Base-by-base conservation (phyloP, 2,329 filamentous ascomycete genomes). In the Aureobasidium zeae region DNA sequence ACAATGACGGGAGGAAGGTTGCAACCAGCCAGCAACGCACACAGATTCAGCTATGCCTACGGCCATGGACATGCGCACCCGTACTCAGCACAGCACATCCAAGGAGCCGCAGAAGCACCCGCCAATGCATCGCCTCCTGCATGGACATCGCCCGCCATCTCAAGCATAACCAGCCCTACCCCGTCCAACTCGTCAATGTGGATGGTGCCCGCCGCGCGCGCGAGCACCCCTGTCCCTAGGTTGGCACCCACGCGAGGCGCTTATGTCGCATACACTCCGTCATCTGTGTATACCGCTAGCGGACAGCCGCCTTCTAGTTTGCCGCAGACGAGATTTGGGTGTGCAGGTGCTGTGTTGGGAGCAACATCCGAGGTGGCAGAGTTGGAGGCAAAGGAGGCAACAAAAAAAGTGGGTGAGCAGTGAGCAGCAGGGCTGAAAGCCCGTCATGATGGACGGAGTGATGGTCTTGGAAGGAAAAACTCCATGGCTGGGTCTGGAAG, bases 221-320 rank as follows among this genome's bases (percentile, higher is more conserved):
- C n/a, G n/a, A n/a, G n/a, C n/a, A 17, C 19, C 2, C 21, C 39
- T 12, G 24, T 7, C 4, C 41, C 33, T 6, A 19, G 28, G 15
- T 20, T 9, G 5, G 15, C 26, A 16, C 33, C 43, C 4, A 33
- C 16, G 6, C 32, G 31, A 11, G 16, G 13, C 5, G 28, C 43
- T 9, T 45, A 45, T 33, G 37, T 19, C 9, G 32, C 41, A 3
- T 37, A 19, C 17, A 38, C 35, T 5, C 36, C 36, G 12, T 39
- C 36, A 7, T 45, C 43, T 3, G 19, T 11, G 22, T 45, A 45
- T 15, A 22, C 33, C 8, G 3, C 19, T 12, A 21, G 28, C 17
- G 43, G 43, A 15, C 43, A 45, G 28, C 33, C 43, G 28, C 43
- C 43, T n/a, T 37, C 43, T 11, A 45, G 43, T n/a, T 28, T 45